A percentile compares a stretch with the other conserved stretches of the same genome.
Conservation (phyloP, 805 yeast genomes). For the Saturnispora saitoi region DNA sequence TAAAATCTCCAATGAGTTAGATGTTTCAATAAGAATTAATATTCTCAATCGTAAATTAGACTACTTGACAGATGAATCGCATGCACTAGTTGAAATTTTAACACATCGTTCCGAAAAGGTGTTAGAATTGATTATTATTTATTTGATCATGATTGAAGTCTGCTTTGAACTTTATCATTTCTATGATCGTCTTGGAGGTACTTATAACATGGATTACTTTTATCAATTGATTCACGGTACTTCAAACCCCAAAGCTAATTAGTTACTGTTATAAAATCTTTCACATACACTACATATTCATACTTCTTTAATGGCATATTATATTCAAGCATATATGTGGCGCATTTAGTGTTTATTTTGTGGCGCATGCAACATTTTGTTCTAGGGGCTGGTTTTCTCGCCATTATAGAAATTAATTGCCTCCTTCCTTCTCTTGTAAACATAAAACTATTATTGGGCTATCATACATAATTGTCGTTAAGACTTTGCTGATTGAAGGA, state of each 20-base stretch:
- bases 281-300: too few relatives aligned
- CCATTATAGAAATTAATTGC: not conserved
- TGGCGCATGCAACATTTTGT: not conserved
- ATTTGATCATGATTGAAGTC: constrained; percentile 78
- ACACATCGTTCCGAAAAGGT: constrained; percentile 70
- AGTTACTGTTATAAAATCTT: not conserved
- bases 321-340: not conserved
- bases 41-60: constrained; percentile 81
- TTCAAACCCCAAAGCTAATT: not conserved
- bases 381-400: not conserved
- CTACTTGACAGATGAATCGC: constrained; percentile 82
- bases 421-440: not conserved
- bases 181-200: constrained; percentile 39
- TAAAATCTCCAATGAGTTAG: constrained; percentile 61
- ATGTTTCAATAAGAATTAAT: constrained; percentile 66
- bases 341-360: not conserved
- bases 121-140: constrained; percentile 82
- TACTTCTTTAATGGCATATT: too few relatives aligned
- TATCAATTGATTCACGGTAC: constrained; percentile 6
- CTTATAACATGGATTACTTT: constrained; percentile 13
- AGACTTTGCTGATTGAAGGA: too few relatives aligned
- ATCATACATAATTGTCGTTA: too few relatives aligned
- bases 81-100: constrained; percentile 64
- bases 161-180: constrained; percentile 73
- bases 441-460: not conserved